A percentile compares a stretch with the other conserved stretches of the same genome.
These are phyloP conservation scores for Ampelocalamus luodianensis DNA, from an alignment of 176 grass and related monocot species.

Conservation along the genomic window DNA sequence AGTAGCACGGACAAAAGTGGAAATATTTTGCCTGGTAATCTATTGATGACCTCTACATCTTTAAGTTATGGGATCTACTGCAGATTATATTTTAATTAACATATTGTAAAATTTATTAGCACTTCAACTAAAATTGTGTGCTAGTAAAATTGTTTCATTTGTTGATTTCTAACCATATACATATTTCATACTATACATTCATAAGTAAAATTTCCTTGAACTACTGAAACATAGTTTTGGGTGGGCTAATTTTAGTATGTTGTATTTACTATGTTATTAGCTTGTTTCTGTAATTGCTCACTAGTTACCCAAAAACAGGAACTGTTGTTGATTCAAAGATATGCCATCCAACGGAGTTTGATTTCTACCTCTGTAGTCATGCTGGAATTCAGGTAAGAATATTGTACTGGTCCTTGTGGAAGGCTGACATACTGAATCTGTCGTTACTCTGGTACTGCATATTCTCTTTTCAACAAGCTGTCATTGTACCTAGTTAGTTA, in stretches of 20 bases:
- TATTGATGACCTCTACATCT: slow-evolving; percentile 22
- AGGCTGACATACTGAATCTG: slow-evolving; percentile 43
- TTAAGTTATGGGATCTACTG: neutral
- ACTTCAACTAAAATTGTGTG: neutral
- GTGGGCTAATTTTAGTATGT: neutral
- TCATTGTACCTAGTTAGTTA: slow-evolving; percentile 29
- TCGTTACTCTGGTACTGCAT: slow-evolving; percentile 30
- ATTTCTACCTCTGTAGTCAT: slow-evolving; percentile 99
- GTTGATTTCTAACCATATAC: neutral
- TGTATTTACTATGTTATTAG: slow-evolving; percentile 1
- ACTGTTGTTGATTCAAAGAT: slow-evolving; percentile 99
- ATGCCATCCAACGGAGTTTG: slow-evolving; percentile 96
- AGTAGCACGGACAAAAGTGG: slow-evolving; percentile 95
- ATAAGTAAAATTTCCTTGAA: neutral
- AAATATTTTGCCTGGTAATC: slow-evolving; percentile 94
- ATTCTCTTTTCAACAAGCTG: slow-evolving; percentile 43
- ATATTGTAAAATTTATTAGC: neutral
- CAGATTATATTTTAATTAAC: neutral
- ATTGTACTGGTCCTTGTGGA: slow-evolving; percentile 20
- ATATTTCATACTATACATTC: neutral
- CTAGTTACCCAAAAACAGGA: slow-evolving; percentile 49
- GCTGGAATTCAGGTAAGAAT: slow-evolving; percentile 97
- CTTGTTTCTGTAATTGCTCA: slow-evolving; percentile 27
- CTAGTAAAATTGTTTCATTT: neutral
- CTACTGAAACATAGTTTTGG: neutral